These are phyloP conservation scores for Panicum hallii DNA, from an alignment of 202 grass and related monocot species.

Conservation along the genomic window DNA sequence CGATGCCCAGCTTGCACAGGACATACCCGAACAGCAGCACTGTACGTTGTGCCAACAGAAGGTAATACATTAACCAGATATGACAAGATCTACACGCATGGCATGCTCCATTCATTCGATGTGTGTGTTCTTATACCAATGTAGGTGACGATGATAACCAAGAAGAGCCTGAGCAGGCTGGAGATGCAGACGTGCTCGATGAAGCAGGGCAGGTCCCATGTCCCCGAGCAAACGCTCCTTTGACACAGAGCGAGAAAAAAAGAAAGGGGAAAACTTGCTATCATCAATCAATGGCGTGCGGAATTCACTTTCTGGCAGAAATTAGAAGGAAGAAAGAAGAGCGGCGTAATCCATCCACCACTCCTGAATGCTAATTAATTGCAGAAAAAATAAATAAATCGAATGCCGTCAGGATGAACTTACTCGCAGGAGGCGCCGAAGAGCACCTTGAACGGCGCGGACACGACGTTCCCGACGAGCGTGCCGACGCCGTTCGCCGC, in stretches of 20 bases:
- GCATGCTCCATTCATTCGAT: no score
- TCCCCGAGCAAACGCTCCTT: constrained; percentile 63
- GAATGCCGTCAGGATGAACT: background rate
- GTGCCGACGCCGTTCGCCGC: constrained; percentile 45
- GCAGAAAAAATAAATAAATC: no score
- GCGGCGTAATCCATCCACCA: no score
- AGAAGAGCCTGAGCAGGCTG: constrained; percentile 54
- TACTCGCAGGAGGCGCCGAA: constrained; percentile 68
- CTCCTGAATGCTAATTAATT: no score
- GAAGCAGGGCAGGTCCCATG: constrained; percentile 71
- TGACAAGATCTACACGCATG: no score
- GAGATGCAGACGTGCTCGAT: constrained; percentile 64
- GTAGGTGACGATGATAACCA: constrained; percentile 48
- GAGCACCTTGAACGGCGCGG: constrained; percentile 47
- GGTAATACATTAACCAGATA: background rate
- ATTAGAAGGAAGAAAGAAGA: no score
- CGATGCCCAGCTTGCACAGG: constrained; percentile 58
- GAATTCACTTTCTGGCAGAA: no score
- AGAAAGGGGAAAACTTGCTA: background rate
- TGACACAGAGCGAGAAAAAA: background rate
- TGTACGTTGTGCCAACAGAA: constrained; percentile 36
- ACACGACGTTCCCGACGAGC: constrained; percentile 44
- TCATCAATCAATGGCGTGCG: no score
- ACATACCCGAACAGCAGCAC: constrained; percentile 54
- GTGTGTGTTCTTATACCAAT: constrained; percentile 17